Conservation (phyloP, 495 filamentous ascomycete species). For the Tuber borchii region DNA sequence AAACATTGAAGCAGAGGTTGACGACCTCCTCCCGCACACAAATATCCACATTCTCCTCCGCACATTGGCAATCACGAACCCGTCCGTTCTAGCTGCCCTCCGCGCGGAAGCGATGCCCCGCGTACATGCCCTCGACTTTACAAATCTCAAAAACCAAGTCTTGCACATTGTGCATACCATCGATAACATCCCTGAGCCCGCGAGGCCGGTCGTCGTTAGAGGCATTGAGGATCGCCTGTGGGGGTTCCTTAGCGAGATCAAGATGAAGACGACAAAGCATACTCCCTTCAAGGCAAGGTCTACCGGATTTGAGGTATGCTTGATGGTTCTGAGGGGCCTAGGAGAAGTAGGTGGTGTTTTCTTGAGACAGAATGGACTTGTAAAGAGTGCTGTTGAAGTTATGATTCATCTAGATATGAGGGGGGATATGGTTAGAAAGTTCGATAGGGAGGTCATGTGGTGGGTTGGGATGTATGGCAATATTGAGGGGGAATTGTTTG, state of each 20-base stretch:
- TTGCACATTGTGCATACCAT: background rate
- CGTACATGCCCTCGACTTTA: background rate
- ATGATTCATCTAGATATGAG: background rate
- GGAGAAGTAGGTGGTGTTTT: background rate
- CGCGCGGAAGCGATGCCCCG: background rate
- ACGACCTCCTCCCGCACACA: background rate
- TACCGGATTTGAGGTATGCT: conserved; percentile 1
- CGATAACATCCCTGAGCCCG: background rate
- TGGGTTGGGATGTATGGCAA: background rate
- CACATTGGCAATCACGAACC: background rate
- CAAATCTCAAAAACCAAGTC: background rate
- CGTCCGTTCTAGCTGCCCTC: background rate
- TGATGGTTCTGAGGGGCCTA: background rate
- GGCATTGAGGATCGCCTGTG: background rate
- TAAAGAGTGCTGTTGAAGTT: background rate
- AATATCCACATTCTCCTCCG: background rate
- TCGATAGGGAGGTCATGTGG: background rate
- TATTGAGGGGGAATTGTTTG: background rate
- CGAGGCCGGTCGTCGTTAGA: background rate
- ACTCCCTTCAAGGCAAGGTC: background rate
- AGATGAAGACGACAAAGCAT: background rate
- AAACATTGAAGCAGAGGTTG: conserved; percentile 1
- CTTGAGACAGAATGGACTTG: conserved; percentile 3
- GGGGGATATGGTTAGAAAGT: background rate
- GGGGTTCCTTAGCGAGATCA: background rate